Conservation (phyloP, 2,329 filamentous ascomycete genomes). For the Neocatenulostroma microsporum region DNA sequence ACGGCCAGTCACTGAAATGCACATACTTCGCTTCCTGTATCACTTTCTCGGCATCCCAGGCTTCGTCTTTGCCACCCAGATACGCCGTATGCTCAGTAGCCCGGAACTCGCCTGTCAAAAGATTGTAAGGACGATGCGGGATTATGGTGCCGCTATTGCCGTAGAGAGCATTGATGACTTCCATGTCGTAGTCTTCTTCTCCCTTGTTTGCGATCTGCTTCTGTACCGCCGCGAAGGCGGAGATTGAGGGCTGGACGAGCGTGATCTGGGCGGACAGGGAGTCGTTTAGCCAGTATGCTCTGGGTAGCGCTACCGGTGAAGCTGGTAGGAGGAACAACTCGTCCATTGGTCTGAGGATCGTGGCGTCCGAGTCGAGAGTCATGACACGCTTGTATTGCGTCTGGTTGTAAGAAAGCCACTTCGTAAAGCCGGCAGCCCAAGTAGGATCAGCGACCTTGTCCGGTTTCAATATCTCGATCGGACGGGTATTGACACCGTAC, state of each 20-base stretch:
- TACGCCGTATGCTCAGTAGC: slow-evolving; percentile 45
- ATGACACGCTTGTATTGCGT: slow-evolving; percentile 54
- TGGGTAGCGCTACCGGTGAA: slow-evolving; percentile 55
- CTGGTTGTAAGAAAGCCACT: slow-evolving; percentile 62
- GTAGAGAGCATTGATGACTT: slow-evolving; percentile 55
- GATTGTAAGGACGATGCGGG: slow-evolving; percentile 55
- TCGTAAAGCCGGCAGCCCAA: slow-evolving; percentile 57
- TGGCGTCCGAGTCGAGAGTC: slow-evolving; percentile 56
- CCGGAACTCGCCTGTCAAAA: slow-evolving; percentile 58
- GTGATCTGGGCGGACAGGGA: slow-evolving; percentile 13
- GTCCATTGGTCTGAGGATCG: slow-evolving; percentile 57
- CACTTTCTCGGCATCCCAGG: slow-evolving; percentile 52
- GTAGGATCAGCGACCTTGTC: slow-evolving; percentile 28
- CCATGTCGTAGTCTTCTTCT: slow-evolving; percentile 31
- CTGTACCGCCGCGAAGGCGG: slow-evolving; percentile 10
- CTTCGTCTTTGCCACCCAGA: slow-evolving; percentile 40
- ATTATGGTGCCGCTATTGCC: slow-evolving; percentile 53
- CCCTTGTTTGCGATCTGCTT: slow-evolving; percentile 5
- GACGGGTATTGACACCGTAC: slow-evolving; percentile 45
- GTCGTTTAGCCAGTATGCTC: slow-evolving; percentile 61
- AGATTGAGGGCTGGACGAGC: slow-evolving; percentile 14
- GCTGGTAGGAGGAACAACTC: slow-evolving; percentile 61
- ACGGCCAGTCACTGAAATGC: slow-evolving; percentile 64
- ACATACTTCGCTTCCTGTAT: slow-evolving; percentile 57
- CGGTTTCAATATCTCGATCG: slow-evolving; percentile 32